phyloP scores from a whole-genome alignment of 129 eudicot species.

The Escallonia herrerae region DNA sequence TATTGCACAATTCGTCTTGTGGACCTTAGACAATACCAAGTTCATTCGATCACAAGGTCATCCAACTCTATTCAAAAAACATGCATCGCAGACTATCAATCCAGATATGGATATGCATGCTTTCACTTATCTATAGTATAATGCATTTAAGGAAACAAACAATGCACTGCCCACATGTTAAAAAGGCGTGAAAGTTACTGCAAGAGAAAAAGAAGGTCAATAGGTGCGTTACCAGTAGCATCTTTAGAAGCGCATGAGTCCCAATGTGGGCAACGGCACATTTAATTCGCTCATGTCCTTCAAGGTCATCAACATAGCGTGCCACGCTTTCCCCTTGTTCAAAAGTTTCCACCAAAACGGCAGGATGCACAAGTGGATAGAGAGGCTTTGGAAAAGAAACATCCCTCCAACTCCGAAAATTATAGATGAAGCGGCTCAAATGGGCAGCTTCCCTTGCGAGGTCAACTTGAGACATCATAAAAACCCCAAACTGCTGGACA shows the following conservation, averaged over 20 bases:
- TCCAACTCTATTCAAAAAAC: not conserved
- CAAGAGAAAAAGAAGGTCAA: not conserved
- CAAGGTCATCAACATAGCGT: constrained; percentile 68
- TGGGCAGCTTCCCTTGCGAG: constrained; percentile 96
- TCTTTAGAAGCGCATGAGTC: constrained; percentile 91
- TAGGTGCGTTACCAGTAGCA: constrained; percentile 64
- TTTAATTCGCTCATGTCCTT: constrained; percentile 69
- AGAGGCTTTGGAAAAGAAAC: constrained; percentile 93
- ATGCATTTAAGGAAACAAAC: not conserved
- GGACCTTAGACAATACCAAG: not conserved
- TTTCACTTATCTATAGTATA: no score
- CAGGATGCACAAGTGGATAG: constrained; percentile 93
- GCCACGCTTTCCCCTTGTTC: constrained; percentile 95
- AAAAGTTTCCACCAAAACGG: constrained; percentile 88
- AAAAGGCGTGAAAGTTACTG: not conserved
- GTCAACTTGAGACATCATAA: constrained; percentile 99
- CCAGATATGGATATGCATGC: no score
- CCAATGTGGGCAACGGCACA: constrained; percentile 92
- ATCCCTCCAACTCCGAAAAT: constrained; percentile 84
- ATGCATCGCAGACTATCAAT: not conserved
- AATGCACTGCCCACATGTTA: not conserved
- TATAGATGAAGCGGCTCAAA: constrained; percentile 81
- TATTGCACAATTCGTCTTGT: not conserved
- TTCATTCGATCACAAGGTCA: not conserved
- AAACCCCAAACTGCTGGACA: constrained; percentile 87